phyloP scores from a whole-genome alignment of 306 rosid genomes.

The Cajanus cajan region DNA sequence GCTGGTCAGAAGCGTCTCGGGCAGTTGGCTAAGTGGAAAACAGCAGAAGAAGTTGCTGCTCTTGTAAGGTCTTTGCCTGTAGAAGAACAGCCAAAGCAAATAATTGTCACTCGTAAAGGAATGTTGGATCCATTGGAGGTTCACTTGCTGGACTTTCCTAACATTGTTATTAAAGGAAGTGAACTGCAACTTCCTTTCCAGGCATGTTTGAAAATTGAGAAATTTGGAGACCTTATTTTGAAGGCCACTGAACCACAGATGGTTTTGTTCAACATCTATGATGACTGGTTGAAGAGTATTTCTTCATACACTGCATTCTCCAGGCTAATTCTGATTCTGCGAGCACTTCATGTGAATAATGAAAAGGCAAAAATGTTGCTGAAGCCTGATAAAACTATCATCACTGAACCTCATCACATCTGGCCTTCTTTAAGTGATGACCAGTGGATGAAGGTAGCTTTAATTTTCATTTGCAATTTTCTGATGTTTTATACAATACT shows the following conservation, averaged over 20 bases:
- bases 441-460: slow-evolving; percentile 97
- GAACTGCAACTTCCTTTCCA: slow-evolving; percentile 99
- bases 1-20: slow-evolving; percentile 99
- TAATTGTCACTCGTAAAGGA: slow-evolving; percentile 97
- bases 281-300: slow-evolving; percentile 98
- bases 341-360: slow-evolving; percentile 96
- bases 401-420: slow-evolving; percentile 97
- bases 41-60: slow-evolving; percentile 99
- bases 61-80: slow-evolving; percentile 97
- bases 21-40: slow-evolving; percentile 99
- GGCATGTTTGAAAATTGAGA: slow-evolving; percentile 97
- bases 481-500: not conserved
- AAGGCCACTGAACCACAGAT: slow-evolving; percentile 99
- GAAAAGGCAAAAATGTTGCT: slow-evolving; percentile 98
- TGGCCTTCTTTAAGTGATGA: slow-evolving; percentile 99
- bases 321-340: slow-evolving; percentile 84
- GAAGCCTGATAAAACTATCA: slow-evolving; percentile 91
- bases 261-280: slow-evolving; percentile 98
- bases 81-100: slow-evolving; percentile 98
- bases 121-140: slow-evolving; percentile 99
- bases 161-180: slow-evolving; percentile 98
- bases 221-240: slow-evolving; percentile 96
- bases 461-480: not conserved
- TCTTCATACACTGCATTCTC: slow-evolving; percentile 99
- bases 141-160: slow-evolving; percentile 92